phyloP scores from a whole-genome alignment of 768 basidiomycete species.

The Suillus spraguei region DNA sequence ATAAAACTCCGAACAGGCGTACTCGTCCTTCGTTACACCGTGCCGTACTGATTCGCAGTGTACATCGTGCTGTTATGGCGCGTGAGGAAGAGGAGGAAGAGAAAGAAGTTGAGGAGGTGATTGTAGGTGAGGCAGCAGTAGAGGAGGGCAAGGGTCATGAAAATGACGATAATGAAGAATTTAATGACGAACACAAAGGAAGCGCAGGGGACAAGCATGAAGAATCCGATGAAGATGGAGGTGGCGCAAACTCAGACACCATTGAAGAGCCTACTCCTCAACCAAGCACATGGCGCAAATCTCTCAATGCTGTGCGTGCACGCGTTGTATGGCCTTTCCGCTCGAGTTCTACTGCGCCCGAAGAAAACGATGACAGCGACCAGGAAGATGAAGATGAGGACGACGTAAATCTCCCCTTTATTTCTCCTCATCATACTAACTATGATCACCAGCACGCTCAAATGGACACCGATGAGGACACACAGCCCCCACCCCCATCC shows the following conservation, averaged over 20 bases:
- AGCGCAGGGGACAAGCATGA: slow-evolving; percentile 14
- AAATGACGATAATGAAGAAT: slow-evolving; percentile 26
- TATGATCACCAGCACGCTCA: background rate
- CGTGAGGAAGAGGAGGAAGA: slow-evolving; percentile 55
- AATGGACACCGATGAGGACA: slow-evolving; percentile 9
- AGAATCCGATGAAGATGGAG: slow-evolving; percentile 17
- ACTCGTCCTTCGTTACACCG: slow-evolving; percentile 59
- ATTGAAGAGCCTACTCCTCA: slow-evolving; percentile 10
- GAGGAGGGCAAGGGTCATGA: slow-evolving; percentile 36
- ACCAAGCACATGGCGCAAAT: slow-evolving; percentile 33
- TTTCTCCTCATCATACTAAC: background rate
- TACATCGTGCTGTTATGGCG: slow-evolving; percentile 58
- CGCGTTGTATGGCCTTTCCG: slow-evolving; percentile 32
- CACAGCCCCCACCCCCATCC: slow-evolving; percentile 4
- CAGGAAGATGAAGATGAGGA: slow-evolving; percentile 21
- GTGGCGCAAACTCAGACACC: slow-evolving; percentile 15
- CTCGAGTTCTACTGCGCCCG: slow-evolving; percentile 25
- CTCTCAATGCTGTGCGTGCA: slow-evolving; percentile 35
- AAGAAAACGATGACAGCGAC: slow-evolving; percentile 22
- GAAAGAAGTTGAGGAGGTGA: slow-evolving; percentile 49
- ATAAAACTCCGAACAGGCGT: slow-evolving; percentile 28
- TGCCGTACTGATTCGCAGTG: slow-evolving; percentile 70
- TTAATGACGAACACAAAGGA: slow-evolving; percentile 15
- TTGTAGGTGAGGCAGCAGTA: slow-evolving; percentile 50
- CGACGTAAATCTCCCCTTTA: slow-evolving; percentile 10